Percentiles rank a stretch among this genome's conserved stretches.
Evolutionary conservation across 192 early-diverging fungal genomes (phyloP).

Genomic region (Coemansia sp.): DNA sequence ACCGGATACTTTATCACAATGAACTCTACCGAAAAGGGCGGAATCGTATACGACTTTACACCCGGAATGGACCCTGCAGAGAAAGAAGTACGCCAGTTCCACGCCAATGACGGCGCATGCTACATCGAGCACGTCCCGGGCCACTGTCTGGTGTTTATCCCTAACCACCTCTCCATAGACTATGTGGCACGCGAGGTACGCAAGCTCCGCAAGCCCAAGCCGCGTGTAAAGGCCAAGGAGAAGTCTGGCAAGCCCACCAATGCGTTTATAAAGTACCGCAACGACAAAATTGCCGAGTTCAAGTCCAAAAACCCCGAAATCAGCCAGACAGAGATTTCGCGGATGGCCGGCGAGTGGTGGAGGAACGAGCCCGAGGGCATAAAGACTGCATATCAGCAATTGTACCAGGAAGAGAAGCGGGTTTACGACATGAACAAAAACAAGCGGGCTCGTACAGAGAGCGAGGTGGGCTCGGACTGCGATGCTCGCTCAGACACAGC

Average conservation of each 20-base stretch:
- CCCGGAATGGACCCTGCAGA: slow-evolving; percentile 27
- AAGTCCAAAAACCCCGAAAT: slow-evolving; percentile 40
- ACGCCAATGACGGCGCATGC: slow-evolving; percentile 30
- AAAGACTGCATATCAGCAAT: slow-evolving; percentile 30
- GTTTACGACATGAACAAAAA: slow-evolving; percentile 54
- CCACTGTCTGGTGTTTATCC: slow-evolving; percentile 50
- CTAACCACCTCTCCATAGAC: slow-evolving; percentile 28
- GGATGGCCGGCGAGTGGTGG: slow-evolving; percentile 51
- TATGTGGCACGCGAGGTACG: slow-evolving; percentile 34
- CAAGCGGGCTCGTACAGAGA: slow-evolving; percentile 28
- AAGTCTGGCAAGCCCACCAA: slow-evolving; percentile 47
- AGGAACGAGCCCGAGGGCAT: slow-evolving; percentile 30
- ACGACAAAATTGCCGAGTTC: slow-evolving; percentile 47
- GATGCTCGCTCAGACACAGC: slow-evolving; percentile 14
- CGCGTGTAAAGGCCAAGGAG: slow-evolving; percentile 27
- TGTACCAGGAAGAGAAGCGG: slow-evolving; percentile 45
- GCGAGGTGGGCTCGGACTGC: slow-evolving; percentile 25
- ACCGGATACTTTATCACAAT: slow-evolving; percentile 9
- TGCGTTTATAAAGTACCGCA: slow-evolving; percentile 53
- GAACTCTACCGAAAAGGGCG: slow-evolving; percentile 3
- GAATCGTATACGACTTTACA: slow-evolving; percentile 16
- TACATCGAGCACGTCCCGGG: slow-evolving; percentile 53
- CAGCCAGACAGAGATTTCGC: slow-evolving; percentile 52
- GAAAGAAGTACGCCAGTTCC: slow-evolving; percentile 44
- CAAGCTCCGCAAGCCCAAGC: slow-evolving; percentile 28